Percentiles rank a stretch among this genome's conserved stretches.
Conservation (phyloP, 306 rosid species). For the Malus asiatica region DNA sequence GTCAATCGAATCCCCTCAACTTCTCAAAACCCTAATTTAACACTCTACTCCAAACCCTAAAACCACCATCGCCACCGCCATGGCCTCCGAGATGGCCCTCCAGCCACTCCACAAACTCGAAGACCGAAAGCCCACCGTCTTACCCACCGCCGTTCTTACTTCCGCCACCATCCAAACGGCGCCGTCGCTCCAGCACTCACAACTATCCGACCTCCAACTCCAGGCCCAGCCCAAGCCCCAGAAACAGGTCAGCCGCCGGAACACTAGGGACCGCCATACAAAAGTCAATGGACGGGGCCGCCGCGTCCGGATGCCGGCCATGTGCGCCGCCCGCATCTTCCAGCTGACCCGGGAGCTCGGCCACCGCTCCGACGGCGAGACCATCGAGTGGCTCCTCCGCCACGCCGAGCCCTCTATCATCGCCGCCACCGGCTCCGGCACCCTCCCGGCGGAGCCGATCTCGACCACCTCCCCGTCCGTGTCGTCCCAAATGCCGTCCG, state of each 20-base stretch:
- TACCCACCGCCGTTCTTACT: neutral
- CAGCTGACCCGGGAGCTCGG: constrained; percentile 92
- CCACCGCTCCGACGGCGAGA: constrained; percentile 96
- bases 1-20: constrained; percentile 34
- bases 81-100: constrained; percentile 44
- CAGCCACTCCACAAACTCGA: neutral
- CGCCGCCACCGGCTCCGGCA: constrained; percentile 80
- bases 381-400: constrained; percentile 92
- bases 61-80: constrained; percentile 8
- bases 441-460: constrained; percentile 42
- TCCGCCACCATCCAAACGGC: constrained; percentile 4
- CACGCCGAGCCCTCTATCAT: constrained; percentile 81
- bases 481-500: constrained; percentile 26
- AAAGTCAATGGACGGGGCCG: constrained; percentile 96
- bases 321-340: constrained; percentile 85
- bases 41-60: constrained; percentile 42
- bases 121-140: neutral
- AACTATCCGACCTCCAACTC: neutral
- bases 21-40: neutral
- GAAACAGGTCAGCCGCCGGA: constrained; percentile 23
- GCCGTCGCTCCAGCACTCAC: neutral
- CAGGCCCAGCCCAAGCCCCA: neutral
- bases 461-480: constrained; percentile 28
- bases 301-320: constrained; percentile 90
- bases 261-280: constrained; percentile 80